Percentiles rank a stretch among this genome's conserved stretches.
Evolutionary conservation across 2,329 filamentous ascomycete genomes (phyloP).

Genomic region (Diaporthe ampelina): DNA sequence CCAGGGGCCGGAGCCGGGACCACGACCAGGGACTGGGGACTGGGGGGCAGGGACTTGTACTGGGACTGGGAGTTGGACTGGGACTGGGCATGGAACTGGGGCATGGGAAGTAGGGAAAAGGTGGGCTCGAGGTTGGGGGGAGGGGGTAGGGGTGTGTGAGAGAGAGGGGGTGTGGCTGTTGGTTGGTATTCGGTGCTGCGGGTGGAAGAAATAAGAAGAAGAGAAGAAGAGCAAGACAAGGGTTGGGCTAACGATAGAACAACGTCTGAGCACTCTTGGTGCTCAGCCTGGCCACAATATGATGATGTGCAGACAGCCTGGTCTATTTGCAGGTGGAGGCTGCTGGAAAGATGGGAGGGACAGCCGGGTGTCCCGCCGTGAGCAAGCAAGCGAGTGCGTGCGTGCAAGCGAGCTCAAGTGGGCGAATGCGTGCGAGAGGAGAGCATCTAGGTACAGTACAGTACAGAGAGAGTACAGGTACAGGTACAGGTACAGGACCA

Average conservation of each 20-base stretch:
- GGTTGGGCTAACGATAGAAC: constrained; percentile 28
- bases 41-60: not conserved
- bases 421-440: not conserved
- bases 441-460: too few relatives aligned
- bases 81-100: constrained; percentile 28
- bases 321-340: constrained; percentile 27
- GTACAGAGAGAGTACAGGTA: too few relatives aligned
- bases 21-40: constrained; percentile 34
- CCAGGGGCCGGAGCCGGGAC: constrained; percentile 35
- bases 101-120: constrained; percentile 21
- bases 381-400: not conserved
- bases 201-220: not conserved
- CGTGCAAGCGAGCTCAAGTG: not conserved
- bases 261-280: constrained; percentile 15
- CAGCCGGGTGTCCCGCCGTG: constrained; percentile 3
- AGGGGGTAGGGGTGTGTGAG: not conserved
- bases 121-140: constrained; percentile 23
- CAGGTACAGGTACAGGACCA: not conserved
- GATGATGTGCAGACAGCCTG: constrained; percentile 23
- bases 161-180: not conserved
- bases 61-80: not conserved
- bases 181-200: constrained; percentile 5
- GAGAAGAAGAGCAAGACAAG: not conserved
- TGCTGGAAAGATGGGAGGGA: not conserved
- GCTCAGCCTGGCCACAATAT: constrained; percentile 8